Base-by-base conservation (phyloP, 441 rosid genomes). In the Brassica balearica region DNA sequence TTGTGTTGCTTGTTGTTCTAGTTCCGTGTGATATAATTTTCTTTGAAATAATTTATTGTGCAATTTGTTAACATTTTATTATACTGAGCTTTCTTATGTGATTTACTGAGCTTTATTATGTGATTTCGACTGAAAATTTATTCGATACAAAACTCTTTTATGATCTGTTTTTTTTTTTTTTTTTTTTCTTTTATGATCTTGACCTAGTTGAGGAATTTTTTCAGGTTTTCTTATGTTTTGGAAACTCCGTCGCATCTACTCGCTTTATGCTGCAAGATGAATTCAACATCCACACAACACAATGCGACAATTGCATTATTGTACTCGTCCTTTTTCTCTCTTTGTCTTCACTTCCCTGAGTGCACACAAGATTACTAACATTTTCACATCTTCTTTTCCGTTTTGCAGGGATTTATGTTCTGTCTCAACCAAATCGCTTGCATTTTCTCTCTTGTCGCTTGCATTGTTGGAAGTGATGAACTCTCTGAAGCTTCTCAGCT, bases 351-450 rank as follows among this genome's bases (percentile, higher is more conserved):
- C 25, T 69, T 68, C 12, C 12, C 1, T 2, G 10, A 23, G 19
- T 23, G 43, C 43, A 79, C 9, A 55, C 51, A 25, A 25, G 27
- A 25, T 25, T 25, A 25, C 27, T 25, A 25, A 25, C 27, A 15
- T 25, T 59, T 2, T 43, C 9, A 8, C 8, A 15, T 17, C 38
- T 46, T 73, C 46, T 36, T 29, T 68, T 58, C 10, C 38, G 41
- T 22, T 74, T 53, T 72, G 69, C 80, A 95, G 99, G 99, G 95
- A 69, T 95, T 95, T 82, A 95, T 93, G 99, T 70, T 93, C 68
- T 93, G 97, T 74, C 94, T 95, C 64, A 89, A 86, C 82, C 98
- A 95, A 93, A n/a, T 95, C 17, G 99, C 99, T 6, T 95, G 99
- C 82, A 93, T 95, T 69, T 92, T 91, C 86, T 89, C 97, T 70